Evolutionary conservation across 2,329 filamentous ascomycete genomes (phyloP).

Genomic region (Pyricularia pennisetigena): DNA sequence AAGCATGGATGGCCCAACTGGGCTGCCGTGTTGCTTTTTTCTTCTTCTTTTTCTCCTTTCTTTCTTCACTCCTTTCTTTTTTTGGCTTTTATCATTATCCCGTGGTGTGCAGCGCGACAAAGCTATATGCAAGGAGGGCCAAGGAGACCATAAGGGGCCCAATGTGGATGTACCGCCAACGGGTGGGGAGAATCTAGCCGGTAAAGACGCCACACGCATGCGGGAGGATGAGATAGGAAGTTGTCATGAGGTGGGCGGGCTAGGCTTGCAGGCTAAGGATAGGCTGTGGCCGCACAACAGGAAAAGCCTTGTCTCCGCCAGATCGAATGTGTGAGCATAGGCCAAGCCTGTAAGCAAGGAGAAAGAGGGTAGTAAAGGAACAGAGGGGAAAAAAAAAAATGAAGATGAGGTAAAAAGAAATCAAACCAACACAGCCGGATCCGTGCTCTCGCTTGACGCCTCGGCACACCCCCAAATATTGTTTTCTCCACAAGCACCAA

Average conservation of each 20-base stretch:
- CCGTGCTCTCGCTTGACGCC: neutral
- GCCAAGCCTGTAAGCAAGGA: neutral
- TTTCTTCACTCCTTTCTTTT: neutral
- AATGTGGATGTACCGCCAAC: neutral
- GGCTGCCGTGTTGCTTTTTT: neutral
- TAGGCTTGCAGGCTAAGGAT: neutral
- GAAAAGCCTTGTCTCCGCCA: neutral
- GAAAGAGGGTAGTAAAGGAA: neutral
- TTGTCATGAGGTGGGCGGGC: neutral
- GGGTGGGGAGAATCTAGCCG: neutral
- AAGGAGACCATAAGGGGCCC: neutral
- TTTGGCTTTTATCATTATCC: neutral
- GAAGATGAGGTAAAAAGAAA: neutral
- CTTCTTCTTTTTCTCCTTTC: neutral
- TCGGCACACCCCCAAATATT: neutral
- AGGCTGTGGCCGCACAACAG: neutral
- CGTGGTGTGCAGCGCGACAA: neutral
- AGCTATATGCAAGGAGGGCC: neutral
- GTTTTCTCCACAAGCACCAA: neutral
- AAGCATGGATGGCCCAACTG: neutral
- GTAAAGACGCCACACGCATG: neutral
- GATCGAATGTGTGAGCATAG: neutral
- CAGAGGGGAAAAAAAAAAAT: neutral
- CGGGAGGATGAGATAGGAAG: conserved; percentile 1
- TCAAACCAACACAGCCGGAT: neutral